A percentile compares a stretch with the other conserved stretches of the same genome.
Conservation (phyloP, 306 rosid species). For the Trifolium repens region DNA sequence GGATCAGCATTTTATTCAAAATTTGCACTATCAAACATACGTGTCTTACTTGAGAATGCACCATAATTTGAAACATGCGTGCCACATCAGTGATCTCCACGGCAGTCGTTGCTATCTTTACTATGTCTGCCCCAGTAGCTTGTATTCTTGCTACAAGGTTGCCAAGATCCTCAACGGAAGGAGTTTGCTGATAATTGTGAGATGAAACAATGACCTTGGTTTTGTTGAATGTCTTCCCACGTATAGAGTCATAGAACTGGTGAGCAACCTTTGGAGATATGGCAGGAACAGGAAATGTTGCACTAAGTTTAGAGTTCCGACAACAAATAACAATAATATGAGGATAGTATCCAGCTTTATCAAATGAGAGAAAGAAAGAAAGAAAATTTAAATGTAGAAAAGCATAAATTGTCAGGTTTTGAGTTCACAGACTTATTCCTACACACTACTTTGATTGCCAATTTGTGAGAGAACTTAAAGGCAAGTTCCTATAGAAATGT, state of each 20-base stretch:
- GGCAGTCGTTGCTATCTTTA: constrained; percentile 91
- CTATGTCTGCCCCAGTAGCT: constrained; percentile 91
- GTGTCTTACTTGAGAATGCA: constrained; percentile 83
- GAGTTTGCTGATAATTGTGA: constrained; percentile 84
- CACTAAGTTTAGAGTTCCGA: no score
- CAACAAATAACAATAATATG: constrained; percentile 35
- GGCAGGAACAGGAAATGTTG: no score
- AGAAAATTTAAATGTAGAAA: background rate
- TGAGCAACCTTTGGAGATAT: constrained; percentile 73
- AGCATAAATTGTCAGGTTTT: constrained; percentile 18
- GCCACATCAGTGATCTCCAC: constrained; percentile 86
- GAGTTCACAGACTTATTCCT: constrained; percentile 26
- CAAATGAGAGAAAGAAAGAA: background rate
- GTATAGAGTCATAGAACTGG: constrained; percentile 70
- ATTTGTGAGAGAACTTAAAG: constrained; percentile 23
- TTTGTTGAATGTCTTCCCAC: constrained; percentile 61
- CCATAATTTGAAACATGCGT: constrained; percentile 74
- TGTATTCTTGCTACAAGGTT: constrained; percentile 90
- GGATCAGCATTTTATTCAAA: constrained; percentile 13
- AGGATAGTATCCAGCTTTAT: constrained; percentile 18
- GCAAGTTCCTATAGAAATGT: constrained; percentile 21
- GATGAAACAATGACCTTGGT: constrained; percentile 86
- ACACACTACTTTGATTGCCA: constrained; percentile 21
- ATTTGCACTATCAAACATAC: constrained; percentile 22
- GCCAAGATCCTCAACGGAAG: constrained; percentile 89